Percentiles rank a stretch among this genome's conserved stretches.
Evolutionary conservation across 2,329 filamentous ascomycete species (phyloP).

Genomic region (Endocalyx cinctus): DNA sequence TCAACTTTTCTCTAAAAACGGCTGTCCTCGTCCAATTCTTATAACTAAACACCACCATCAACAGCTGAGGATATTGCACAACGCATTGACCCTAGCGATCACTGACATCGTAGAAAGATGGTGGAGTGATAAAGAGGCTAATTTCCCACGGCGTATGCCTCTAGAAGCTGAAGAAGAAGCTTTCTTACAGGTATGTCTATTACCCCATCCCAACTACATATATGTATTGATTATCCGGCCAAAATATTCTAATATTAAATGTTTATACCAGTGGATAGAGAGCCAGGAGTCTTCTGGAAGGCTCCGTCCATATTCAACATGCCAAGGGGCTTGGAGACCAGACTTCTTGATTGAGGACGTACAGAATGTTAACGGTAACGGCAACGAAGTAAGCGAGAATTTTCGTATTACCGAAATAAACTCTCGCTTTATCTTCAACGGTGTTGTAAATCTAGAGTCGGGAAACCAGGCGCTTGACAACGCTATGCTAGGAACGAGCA

Average conservation of each 20-base stretch:
- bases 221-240: neutral
- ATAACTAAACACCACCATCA: conserved; percentile 24
- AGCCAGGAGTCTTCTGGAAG: conserved; percentile 20
- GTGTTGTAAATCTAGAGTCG: conserved; percentile 25
- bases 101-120: conserved; percentile 33
- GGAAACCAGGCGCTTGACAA: conserved; percentile 26
- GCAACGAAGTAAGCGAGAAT: conserved; percentile 11
- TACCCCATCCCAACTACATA: neutral
- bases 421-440: conserved; percentile 36
- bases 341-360: conserved; percentile 34
- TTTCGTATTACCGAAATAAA: conserved; percentile 37
- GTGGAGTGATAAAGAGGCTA: conserved; percentile 30
- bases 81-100: conserved; percentile 27
- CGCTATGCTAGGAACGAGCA: conserved; percentile 6
- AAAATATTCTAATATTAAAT: too few species aligned
- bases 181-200: conserved; percentile 20
- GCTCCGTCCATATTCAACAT: conserved; percentile 14
- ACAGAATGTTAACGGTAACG: conserved; percentile 4
- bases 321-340: conserved; percentile 32
- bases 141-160: conserved; percentile 30
- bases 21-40: conserved; percentile 31
- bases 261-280: conserved; percentile 23
- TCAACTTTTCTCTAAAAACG: too few species aligned
- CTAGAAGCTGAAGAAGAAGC: conserved; percentile 26
- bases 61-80: conserved; percentile 25